A percentile compares a stretch with the other conserved stretches of the same genome.
phyloP scores from a whole-genome alignment of 441 rosid genomes.

The Erysimum cheiri region DNA sequence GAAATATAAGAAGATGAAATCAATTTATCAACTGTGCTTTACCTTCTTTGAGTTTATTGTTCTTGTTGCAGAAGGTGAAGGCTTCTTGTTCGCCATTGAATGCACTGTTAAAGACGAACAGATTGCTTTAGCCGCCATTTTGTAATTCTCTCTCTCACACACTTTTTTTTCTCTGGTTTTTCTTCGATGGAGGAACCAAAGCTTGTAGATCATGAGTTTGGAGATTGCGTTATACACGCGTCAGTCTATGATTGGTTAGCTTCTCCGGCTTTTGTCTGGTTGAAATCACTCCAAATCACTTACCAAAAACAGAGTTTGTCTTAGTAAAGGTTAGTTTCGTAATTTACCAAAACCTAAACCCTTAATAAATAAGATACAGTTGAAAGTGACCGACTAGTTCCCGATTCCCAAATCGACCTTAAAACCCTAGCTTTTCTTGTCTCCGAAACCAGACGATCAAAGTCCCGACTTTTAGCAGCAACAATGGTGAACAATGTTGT shows the following conservation, averaged over 20 bases:
- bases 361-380: background rate
- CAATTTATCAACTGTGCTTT: background rate
- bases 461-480: constrained; percentile 30
- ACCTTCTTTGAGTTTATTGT: constrained; percentile 55
- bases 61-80: constrained; percentile 54
- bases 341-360: constrained; percentile 28
- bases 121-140: constrained; percentile 53
- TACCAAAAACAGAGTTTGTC: background rate
- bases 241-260: background rate
- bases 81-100: constrained; percentile 82
- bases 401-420: constrained; percentile 23
- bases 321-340: constrained; percentile 36
- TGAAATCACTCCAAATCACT: constrained; percentile 36
- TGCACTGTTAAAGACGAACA: constrained; percentile 47
- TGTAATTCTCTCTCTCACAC: background rate
- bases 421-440: constrained; percentile 8
- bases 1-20: background rate
- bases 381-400: constrained; percentile 10
- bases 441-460: constrained; percentile 21
- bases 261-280: constrained; percentile 10
- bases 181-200: constrained; percentile 26
- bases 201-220: constrained; percentile 36
- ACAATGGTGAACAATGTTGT: constrained; percentile 60
- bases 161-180: too few species aligned
- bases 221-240: constrained; percentile 39